A percentile compares a stretch with the other conserved stretches of the same genome.
Conservation (phyloP, 1,284 basidiomycete species). For the Xerocomus nothofagi region DNA sequence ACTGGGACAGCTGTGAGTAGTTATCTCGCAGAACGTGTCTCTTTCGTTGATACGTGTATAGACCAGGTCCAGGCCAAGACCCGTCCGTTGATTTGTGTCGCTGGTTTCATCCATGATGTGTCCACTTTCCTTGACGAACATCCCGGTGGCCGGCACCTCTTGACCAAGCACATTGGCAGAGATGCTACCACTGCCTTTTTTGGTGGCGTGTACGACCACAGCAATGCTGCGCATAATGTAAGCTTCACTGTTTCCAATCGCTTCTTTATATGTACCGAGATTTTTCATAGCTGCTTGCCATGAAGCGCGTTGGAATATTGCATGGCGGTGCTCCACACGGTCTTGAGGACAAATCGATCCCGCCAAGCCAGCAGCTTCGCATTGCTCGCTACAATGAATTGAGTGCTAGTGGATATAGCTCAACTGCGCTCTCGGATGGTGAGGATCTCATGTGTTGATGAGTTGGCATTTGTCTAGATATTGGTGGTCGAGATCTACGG, state of each 20-base stretch:
- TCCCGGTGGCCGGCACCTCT: conserved; percentile 72
- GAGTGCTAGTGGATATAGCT: conserved; percentile 38
- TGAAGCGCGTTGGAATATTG: conserved; percentile 89
- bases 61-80: conserved; percentile 76
- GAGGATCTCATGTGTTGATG: conserved; percentile 37
- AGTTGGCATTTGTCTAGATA: not conserved
- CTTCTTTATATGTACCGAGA: conserved; percentile 19
- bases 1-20: conserved; percentile 80
- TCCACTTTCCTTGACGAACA: conserved; percentile 87
- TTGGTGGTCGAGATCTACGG: not conserved
- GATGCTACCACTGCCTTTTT: conserved; percentile 94
- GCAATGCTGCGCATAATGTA: conserved; percentile 87
- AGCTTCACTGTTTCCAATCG: conserved; percentile 22
- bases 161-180: conserved; percentile 72
- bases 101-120: conserved; percentile 91
- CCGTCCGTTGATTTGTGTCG: conserved; percentile 78
- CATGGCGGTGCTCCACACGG: conserved; percentile 69
- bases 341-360: conserved; percentile 64
- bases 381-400: conserved; percentile 67
- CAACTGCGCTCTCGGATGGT: conserved; percentile 35
- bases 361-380: conserved; percentile 66
- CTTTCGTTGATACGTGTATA: conserved; percentile 30
- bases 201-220: conserved; percentile 92
- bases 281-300: conserved; percentile 60
- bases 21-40: not conserved